Evolutionary conservation across 164 flowering plant species (phyloP).

Genomic region (Vitis labrusca): DNA sequence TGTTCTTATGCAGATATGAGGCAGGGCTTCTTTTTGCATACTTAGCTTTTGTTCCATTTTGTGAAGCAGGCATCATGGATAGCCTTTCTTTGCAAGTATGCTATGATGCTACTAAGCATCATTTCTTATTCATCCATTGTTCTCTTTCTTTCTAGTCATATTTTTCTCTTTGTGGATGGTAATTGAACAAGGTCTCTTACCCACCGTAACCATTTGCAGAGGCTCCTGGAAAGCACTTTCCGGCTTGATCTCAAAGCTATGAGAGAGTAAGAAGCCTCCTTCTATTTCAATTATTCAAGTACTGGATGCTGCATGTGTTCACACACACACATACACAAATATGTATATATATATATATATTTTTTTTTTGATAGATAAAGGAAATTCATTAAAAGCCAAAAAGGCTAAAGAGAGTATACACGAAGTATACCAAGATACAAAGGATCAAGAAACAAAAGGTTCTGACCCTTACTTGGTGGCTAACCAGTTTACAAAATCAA

Average conservation of each 20-base stretch:
- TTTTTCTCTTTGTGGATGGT: background rate
- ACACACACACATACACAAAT: no score
- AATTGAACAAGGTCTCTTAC: background rate
- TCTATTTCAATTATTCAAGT: background rate
- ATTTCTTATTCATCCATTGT: background rate
- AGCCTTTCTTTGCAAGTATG: slow-evolving; percentile 83
- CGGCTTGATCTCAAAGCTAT: slow-evolving; percentile 77
- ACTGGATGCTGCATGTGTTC: background rate
- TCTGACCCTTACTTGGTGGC: no score
- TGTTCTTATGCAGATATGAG: slow-evolving; percentile 62
- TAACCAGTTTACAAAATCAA: no score
- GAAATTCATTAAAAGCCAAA: no score
- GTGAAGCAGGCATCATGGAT: slow-evolving; percentile 89
- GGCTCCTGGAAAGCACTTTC: slow-evolving; percentile 92
- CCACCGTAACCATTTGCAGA: slow-evolving; percentile 41
- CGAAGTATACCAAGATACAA: no score
- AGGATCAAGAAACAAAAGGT: no score
- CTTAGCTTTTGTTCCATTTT: slow-evolving; percentile 89
- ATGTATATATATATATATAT: no score
- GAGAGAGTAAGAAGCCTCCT: slow-evolving; percentile 70
- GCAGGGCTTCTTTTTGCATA: slow-evolving; percentile 92
- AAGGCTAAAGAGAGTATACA: no score
- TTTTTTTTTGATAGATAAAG: no score
- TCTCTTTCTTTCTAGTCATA: background rate
- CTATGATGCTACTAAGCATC: background rate